Base-by-base conservation (phyloP, 495 filamentous ascomycete species). In the Aspergillus panamensis region DNA sequence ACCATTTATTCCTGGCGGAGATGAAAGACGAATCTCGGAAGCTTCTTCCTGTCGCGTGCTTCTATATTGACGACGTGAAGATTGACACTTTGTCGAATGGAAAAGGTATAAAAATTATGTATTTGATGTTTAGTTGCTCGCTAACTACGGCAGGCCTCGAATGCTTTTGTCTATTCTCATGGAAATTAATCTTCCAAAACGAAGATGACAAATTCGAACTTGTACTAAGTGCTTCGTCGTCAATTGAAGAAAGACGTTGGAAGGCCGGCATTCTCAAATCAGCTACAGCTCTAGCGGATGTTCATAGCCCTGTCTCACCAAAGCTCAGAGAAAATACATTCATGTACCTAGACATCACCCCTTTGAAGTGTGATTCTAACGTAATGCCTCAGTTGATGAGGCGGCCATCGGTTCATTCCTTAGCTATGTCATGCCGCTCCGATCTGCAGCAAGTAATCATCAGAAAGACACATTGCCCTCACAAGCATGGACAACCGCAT, bases 171-270 rank as follows among this genome's bases (percentile, higher is more conserved):
- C 84, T 86, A 12, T 90, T 90, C 68, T 92, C 91, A 2, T 97
- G 92, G 93, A 98, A 97, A 69, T 67, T 97, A n/a, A 76, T 89
- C 14, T 97, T 97, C 62, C 87, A 92, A 62, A 80, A 83, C 42
- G 79, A 87, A 44, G 80, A 89, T 58, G 84, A 87, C 40, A 80
- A 89, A 17, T 94, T 87, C 67, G 94, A 97, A 72, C 66, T 96
- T 31, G 85, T 96, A 19, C 77, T 96, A 65, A 96, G 89, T 64
- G 93, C 92, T 39, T 96, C 92, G 60, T 93, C 90, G 0, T 80
- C 84, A 4, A 82, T 78, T 50, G 94, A 98, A 65, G 90, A 95
- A 69, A 75, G 81, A 50, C 79, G 86, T 59, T 98, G 94, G 94
- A 77, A 72, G 43, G 72, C 71, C 5, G 73, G 73, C 48, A 69